Percentiles rank a stretch among this genome's conserved stretches.
phyloP scores from a whole-genome alignment of 495 filamentous ascomycete genomes.

The Platismatia glauca region DNA sequence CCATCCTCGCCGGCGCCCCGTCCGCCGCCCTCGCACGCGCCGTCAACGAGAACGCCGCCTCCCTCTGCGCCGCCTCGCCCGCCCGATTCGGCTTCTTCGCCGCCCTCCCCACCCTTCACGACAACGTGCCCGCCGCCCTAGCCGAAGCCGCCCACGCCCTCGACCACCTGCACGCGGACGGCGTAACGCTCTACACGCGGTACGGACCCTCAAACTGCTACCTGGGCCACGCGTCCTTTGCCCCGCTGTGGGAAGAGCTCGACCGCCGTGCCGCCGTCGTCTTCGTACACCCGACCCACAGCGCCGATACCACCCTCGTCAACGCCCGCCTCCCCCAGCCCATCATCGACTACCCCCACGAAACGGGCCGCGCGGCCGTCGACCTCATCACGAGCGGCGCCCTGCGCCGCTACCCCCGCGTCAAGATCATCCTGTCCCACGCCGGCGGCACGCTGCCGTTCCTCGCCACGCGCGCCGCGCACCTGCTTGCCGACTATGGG shows the following conservation, averaged over 20 bases:
- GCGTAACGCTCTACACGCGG: conserved; percentile 3
- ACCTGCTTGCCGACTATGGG: not conserved
- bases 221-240: conserved; percentile 38
- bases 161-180: conserved; percentile 2
- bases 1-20: not conserved
- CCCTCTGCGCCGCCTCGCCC: not conserved
- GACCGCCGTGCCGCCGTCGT: conserved; percentile 38
- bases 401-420: conserved; percentile 23
- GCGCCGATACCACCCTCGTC: conserved; percentile 30
- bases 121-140: not conserved
- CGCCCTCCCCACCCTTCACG: not conserved
- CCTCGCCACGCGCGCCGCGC: conserved; percentile 27
- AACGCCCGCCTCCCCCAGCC: conserved; percentile 38
- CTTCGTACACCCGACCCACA: conserved; percentile 45
- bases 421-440: conserved; percentile 47
- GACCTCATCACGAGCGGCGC: conserved; percentile 36
- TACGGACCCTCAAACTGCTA: conserved; percentile 40
- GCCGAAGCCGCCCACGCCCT: not conserved
- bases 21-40: not conserved
- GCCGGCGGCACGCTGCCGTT: conserved; percentile 44
- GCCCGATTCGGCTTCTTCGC: conserved; percentile 4
- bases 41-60: conserved; percentile 1
- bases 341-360: conserved; percentile 45
- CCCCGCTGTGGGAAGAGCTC: conserved; percentile 41
- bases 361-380: conserved; percentile 43